phyloP scores from a whole-genome alignment of 495 filamentous ascomycete species.

The Aspergillus sclerotiicarbonarius region DNA sequence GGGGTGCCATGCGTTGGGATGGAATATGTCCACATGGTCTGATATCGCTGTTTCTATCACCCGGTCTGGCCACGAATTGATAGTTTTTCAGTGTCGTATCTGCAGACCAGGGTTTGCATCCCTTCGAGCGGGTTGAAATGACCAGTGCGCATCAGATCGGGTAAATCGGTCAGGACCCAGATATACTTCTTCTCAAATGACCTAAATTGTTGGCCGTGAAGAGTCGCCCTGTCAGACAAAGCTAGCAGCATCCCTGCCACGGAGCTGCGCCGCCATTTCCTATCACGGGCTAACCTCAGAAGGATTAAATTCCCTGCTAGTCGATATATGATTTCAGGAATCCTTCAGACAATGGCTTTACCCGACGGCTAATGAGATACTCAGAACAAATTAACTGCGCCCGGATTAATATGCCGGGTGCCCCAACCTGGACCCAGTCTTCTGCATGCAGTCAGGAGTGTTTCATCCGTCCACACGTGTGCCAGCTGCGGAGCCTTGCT shows the following conservation, averaged over 20 bases:
- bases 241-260: not conserved
- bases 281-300: not conserved
- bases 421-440: not conserved
- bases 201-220: not conserved
- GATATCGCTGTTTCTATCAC: not conserved
- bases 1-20: slow-evolving; percentile 12
- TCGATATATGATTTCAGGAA: slow-evolving; percentile 9
- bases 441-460: slow-evolving; percentile 2
- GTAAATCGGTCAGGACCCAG: not conserved
- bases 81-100: not conserved
- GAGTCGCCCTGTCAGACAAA: not conserved
- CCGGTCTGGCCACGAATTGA: not conserved
- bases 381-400: slow-evolving; percentile 2
- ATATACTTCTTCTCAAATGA: not conserved
- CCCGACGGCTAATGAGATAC: not conserved
- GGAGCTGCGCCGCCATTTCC: not conserved
- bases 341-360: not conserved
- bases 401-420: not conserved
- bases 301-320: slow-evolving; percentile 1
- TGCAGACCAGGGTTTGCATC: not conserved
- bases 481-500: slow-evolving; percentile 1
- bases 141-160: not conserved
- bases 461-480: slow-evolving; percentile 15
- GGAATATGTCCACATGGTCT: slow-evolving; percentile 10
- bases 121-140: not conserved